Evolutionary conservation across 2,329 filamentous ascomycete species (phyloP), one percentile per base, ranked within the genome.

Genomic region (Ampelomyces quisqualis): DNA sequence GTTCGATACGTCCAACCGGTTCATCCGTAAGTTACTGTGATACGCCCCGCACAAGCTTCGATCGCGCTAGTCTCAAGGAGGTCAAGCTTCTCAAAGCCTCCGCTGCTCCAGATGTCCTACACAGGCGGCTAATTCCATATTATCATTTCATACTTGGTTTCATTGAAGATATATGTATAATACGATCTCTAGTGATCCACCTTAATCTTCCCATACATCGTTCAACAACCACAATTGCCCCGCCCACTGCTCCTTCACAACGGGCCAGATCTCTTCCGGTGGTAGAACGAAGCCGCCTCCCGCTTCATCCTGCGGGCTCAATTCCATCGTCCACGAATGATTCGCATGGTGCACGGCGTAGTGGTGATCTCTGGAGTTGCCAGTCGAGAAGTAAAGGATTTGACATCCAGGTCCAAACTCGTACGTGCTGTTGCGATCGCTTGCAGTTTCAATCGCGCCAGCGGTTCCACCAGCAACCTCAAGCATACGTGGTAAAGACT

Each of bases 361-460:
- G 2, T 70, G 63, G 35, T 73, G 74, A 49, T 76, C 73, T 7
- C 68, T 56, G 13, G 66, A 68, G 24, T 61, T 63, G 2, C 73
- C 73, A 2, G 70, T 70, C 0, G 78, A 76, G 41, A 76, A 71
- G 59, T 84, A 84, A 49, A 84, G 76, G 23, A 79, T 82, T 24
- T 68, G 64, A 55, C 81, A 84, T 38, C 78, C 74, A 2, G 73
- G 73, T 0, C 74, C 75, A 60, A 31, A 59, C 51, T 63, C 67
- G 70, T 35, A 66, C 5, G 51, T 57, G 5, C 77, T 59, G 11
- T 53, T 50, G 7, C 49, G 41, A 7, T 43, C 43, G 10, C 54
- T 60, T 3, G 49, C 74, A 0, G 75, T 75, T 24, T 73, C 61
- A 49, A 84, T 79, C 5, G 78, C 78, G 5, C 41, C 40, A 2